Percentiles rank a stretch among this genome's conserved stretches.
Conservation (phyloP, 208 protist genomes). For the Trypanosoma lewisi region DNA sequence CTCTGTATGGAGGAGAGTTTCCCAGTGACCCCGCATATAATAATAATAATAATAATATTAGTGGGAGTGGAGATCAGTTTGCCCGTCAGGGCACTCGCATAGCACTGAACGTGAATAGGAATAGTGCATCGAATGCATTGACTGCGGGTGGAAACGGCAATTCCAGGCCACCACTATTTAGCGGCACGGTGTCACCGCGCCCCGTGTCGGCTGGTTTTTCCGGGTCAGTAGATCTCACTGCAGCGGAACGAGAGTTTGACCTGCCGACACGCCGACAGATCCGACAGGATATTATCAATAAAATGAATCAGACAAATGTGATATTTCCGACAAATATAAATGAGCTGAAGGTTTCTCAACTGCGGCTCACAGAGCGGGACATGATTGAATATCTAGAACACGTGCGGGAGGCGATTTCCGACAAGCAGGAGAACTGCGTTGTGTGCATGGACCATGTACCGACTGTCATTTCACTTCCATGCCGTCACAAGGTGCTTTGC, state of each 20-base stretch:
- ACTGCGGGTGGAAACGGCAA: not conserved
- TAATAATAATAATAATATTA: too few species aligned
- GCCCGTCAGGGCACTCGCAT: too few species aligned
- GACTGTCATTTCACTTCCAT: conserved; percentile 80
- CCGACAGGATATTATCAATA: conserved; percentile 70
- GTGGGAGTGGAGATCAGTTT: too few species aligned
- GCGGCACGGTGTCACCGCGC: not conserved
- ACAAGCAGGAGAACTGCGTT: conserved; percentile 77
- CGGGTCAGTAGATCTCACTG: not conserved
- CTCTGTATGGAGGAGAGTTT: too few species aligned
- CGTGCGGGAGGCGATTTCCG: conserved; percentile 66
- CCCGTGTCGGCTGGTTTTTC: not conserved
- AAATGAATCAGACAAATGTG: conserved; percentile 43
- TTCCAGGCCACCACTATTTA: not conserved
- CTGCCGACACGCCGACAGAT: conserved; percentile 49
- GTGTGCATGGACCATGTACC: conserved; percentile 80
- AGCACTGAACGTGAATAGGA: not conserved
- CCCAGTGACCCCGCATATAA: too few species aligned
- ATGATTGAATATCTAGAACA: conserved; percentile 87
- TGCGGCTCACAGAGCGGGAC: conserved; percentile 70
- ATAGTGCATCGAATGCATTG: not conserved
- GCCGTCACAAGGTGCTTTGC: conserved; percentile 84
- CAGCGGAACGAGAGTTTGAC: conserved; percentile 39
- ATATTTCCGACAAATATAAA: conserved; percentile 61
- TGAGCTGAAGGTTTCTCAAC: conserved; percentile 59